A percentile compares a stretch with the other conserved stretches of the same genome.
These are phyloP conservation scores for Gloeophyllum trabeum DNA, from an alignment of 768 basidiomycete species.

Conservation along the genomic window DNA sequence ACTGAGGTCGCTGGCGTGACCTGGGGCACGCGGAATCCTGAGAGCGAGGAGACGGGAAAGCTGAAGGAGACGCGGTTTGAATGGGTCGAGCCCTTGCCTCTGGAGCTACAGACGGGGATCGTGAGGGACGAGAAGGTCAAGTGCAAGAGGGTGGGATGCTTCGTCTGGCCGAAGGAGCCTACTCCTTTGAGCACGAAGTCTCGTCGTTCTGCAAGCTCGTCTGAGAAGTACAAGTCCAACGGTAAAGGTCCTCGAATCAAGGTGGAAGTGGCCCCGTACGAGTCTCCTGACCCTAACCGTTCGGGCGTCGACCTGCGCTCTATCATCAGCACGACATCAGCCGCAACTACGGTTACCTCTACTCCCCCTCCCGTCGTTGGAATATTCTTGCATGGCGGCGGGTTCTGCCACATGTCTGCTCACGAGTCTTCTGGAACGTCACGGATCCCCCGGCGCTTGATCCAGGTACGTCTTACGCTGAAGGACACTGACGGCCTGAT, in stretches of 20 bases:
- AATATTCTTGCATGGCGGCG: slow-evolving; percentile 43
- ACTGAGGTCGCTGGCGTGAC: slow-evolving; percentile 47
- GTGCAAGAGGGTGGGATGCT: slow-evolving; percentile 33
- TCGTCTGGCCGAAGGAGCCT: slow-evolving; percentile 32
- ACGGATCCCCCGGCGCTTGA: slow-evolving; percentile 33
- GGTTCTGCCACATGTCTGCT: slow-evolving; percentile 47
- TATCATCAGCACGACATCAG: too few species aligned
- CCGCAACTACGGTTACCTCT: too few species aligned
- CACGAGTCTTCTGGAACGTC: slow-evolving; percentile 37
- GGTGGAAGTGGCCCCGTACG: too few species aligned
- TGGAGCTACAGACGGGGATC: slow-evolving; percentile 28
- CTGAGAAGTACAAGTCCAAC: neutral
- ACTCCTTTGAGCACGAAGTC: slow-evolving; percentile 9
- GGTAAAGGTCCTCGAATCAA: too few species aligned
- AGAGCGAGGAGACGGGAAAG: slow-evolving; percentile 15
- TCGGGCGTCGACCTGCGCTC: too few species aligned
- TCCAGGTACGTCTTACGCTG: slow-evolving; percentile 20
- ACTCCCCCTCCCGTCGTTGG: slow-evolving; percentile 24
- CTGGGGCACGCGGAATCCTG: slow-evolving; percentile 37
- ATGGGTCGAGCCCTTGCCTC: slow-evolving; percentile 34
- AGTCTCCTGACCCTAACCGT: too few species aligned
- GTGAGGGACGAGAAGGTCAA: slow-evolving; percentile 26
- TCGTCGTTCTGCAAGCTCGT: neutral
- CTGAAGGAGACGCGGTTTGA: slow-evolving; percentile 36
- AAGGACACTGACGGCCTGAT: neutral